A percentile compares a stretch with the other conserved stretches of the same genome.
These are phyloP conservation scores for Lasiosphaeria hispida DNA, from an alignment of 495 filamentous ascomycete genomes.

Conservation along the genomic window DNA sequence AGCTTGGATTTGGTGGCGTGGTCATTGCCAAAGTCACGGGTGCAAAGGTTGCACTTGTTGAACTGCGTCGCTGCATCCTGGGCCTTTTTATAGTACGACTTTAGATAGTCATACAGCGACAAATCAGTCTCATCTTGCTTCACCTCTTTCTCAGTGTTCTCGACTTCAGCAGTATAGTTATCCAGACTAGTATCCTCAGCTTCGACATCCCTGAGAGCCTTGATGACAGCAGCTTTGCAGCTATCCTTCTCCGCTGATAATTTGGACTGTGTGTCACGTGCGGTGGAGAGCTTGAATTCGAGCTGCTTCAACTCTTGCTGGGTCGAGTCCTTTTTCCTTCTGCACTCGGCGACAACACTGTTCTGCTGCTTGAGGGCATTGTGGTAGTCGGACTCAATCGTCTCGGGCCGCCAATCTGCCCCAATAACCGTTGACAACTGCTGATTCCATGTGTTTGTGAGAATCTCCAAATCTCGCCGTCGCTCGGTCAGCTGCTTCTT, in stretches of 20 bases:
- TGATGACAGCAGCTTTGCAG: slow-evolving; percentile 49
- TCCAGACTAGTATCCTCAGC: slow-evolving; percentile 36
- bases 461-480: slow-evolving; percentile 67
- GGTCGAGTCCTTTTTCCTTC: slow-evolving; percentile 64
- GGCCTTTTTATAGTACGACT: slow-evolving; percentile 62
- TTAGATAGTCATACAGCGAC: slow-evolving; percentile 58
- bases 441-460: slow-evolving; percentile 70
- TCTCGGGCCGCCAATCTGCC: slow-evolving; percentile 62
- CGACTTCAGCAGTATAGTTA: slow-evolving; percentile 41
- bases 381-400: slow-evolving; percentile 71
- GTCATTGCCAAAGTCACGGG: slow-evolving; percentile 56
- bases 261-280: slow-evolving; percentile 58
- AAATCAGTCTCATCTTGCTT: slow-evolving; percentile 61
- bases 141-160: slow-evolving; percentile 55
- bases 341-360: slow-evolving; percentile 53
- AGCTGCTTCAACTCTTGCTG: slow-evolving; percentile 73
- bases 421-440: slow-evolving; percentile 63
- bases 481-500: slow-evolving; percentile 73
- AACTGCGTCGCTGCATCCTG: slow-evolving; percentile 55
- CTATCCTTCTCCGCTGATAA: slow-evolving; percentile 62
- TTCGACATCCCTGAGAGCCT: slow-evolving; percentile 38
- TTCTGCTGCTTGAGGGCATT: slow-evolving; percentile 55
- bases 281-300: slow-evolving; percentile 70
- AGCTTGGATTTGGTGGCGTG: slow-evolving; percentile 57
- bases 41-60: slow-evolving; percentile 71